A percentile compares a stretch with the other conserved stretches of the same genome.
phyloP scores from a whole-genome alignment of 2,329 filamentous ascomycete genomes.

The Cladosporium sp. region DNA sequence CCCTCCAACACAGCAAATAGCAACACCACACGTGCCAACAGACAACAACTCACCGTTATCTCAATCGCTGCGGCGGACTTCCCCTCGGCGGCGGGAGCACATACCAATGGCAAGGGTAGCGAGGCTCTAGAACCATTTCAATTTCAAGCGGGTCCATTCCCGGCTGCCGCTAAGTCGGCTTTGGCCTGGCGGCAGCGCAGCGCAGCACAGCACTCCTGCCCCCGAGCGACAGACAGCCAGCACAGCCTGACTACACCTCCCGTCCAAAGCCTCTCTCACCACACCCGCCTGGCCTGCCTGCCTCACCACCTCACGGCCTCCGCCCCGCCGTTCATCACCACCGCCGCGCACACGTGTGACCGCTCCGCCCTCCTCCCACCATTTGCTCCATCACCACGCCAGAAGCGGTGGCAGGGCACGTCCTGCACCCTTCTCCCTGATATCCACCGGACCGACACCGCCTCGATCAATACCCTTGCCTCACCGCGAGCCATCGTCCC shows the following conservation, averaged over 20 bases:
- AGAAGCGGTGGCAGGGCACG: slow-evolving; percentile 12
- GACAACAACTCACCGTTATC: background rate
- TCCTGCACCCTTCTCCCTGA: slow-evolving; percentile 11
- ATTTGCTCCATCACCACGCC: slow-evolving; percentile 1
- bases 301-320: background rate
- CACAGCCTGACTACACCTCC: too few species aligned
- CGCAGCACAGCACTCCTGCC: background rate
- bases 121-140: background rate
- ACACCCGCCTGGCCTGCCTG: background rate
- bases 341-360: background rate
- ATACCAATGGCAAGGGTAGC: background rate
- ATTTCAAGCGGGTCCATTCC: background rate
- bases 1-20: too few species aligned
- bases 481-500: background rate
- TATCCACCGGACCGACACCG: background rate
- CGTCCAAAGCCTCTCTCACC: background rate
- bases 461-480: background rate
- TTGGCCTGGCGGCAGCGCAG: background rate
- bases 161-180: background rate
- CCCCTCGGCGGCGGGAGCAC: background rate
- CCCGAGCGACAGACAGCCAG: background rate
- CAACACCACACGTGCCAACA: background rate
- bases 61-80: background rate
- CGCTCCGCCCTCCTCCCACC: background rate
- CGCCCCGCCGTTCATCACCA: background rate